Percentiles rank a stretch among this genome's conserved stretches.
Conservation (phyloP, 768 basidiomycete genomes). For the Pleurotus sapidus region DNA sequence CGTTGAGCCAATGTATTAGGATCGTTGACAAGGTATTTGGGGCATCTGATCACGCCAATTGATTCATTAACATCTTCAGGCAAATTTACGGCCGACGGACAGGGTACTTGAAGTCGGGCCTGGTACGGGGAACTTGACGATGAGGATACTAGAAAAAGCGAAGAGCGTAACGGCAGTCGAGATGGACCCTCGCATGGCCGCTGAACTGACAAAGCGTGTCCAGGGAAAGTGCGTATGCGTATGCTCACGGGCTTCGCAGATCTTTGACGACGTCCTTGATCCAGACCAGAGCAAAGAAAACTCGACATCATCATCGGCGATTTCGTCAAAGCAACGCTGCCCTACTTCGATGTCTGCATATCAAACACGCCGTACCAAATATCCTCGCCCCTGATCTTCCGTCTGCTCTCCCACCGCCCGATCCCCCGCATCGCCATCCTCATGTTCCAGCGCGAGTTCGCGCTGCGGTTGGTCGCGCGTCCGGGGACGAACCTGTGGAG, state of each 20-base stretch:
- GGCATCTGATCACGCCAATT: not conserved
- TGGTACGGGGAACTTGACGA: conserved; percentile 95
- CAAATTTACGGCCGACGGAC: conserved; percentile 90
- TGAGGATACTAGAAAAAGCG: conserved; percentile 89
- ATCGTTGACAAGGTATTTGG: conserved; percentile 64
- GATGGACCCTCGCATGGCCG: conserved; percentile 99
- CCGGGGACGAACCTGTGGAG: conserved; percentile 90
- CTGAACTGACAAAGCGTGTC: conserved; percentile 94
- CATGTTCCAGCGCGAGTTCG: conserved; percentile 99
- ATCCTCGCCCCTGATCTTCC: conserved; percentile 96
- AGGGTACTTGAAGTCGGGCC: conserved; percentile 97
- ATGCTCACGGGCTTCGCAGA: no score
- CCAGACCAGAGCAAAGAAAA: conserved; percentile 91
- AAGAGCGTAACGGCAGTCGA: conserved; percentile 94
- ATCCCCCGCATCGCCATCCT: conserved; percentile 92
- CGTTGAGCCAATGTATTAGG: conserved; percentile 23
- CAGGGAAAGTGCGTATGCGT: conserved; percentile 90
- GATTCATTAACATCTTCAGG: conserved; percentile 40
- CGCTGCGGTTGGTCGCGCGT: conserved; percentile 83
- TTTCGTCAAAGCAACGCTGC: conserved; percentile 96
- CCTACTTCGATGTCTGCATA: conserved; percentile 99
- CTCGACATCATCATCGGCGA: conserved; percentile 96
- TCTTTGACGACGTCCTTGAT: no score
- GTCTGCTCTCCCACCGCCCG: conserved; percentile 93
- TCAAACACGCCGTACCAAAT: conserved; percentile 99